Base-by-base conservation (phyloP, 768 basidiomycete genomes). In the Lactarius quietus region DNA sequence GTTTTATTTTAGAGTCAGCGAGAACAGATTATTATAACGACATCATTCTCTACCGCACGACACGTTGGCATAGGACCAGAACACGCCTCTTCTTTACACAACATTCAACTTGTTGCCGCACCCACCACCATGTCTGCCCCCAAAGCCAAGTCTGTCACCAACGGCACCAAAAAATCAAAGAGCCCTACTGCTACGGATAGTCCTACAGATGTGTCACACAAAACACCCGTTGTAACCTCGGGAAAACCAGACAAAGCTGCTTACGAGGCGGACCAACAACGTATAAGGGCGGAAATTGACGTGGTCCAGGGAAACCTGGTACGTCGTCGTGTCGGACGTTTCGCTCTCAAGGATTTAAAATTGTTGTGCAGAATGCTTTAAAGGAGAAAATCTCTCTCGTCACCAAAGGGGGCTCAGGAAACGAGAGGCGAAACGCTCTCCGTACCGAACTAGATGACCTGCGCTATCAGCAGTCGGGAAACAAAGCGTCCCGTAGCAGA, bases 221-320 rank as follows among this genome's bases (percentile, higher is more conserved):
- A 64, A 23, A 62, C 72, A 10, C 72, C 76, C 39, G 72, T 76
- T 59, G 41, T 70, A 35, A 61, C 72, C 57, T 75, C 80, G 54
- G 86, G 84, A 52, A 91, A 81, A 74, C 95, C 95, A 36, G 95
- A 97, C 83, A 94, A 93, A 77, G 82, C 82, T 56, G 79, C 76
- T n/a, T 90, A 90, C 74, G 92, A 97, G 60, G 83, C 81, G 10
- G 94, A 98, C 78, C 93, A 95, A 77, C 87, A 90, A 60, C 85
- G 77, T 72, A 79, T 95, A 69, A 93, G 90, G 76, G 77, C 81
- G 29, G 90, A 95, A 72, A 95, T 98, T 71, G 95, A 95, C 65
- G 81, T 78, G 55, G 76, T 94, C 57, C 93, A 97, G 76, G 76
- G 76, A 26, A 89, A 92, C 76, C 77, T 95, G 66, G 96, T 93